Conservation (phyloP, 352 stramenopile genomes). For the Saprolegnia diclina region DNA sequence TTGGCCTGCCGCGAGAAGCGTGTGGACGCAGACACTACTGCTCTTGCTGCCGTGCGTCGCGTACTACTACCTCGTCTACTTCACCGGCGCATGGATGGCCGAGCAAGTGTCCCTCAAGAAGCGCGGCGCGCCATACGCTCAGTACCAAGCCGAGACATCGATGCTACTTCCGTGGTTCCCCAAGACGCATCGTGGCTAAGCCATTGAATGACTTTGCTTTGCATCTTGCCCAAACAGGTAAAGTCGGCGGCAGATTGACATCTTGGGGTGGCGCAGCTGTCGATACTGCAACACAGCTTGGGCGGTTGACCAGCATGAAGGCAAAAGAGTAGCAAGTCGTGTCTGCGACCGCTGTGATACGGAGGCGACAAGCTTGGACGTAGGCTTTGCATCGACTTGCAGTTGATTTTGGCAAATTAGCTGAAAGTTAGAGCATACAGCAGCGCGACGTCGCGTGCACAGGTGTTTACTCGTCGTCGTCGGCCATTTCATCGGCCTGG, state of each 20-base stretch:
- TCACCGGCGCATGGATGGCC: slow-evolving; percentile 24
- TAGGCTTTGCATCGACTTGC: too few relatives aligned
- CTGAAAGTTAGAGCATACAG: too few relatives aligned
- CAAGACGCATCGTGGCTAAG: not conserved
- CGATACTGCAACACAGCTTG: too few relatives aligned
- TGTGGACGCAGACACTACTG: not conserved
- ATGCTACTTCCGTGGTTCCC: slow-evolving; percentile 19
- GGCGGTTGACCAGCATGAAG: too few relatives aligned
- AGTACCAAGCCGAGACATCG: slow-evolving; percentile 25
- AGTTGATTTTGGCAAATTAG: too few relatives aligned
- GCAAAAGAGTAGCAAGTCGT: too few relatives aligned
- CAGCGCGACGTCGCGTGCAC: not conserved
- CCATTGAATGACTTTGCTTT: not conserved
- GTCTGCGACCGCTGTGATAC: too few relatives aligned
- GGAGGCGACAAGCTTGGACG: too few relatives aligned
- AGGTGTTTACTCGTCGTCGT: slow-evolving; percentile 55
- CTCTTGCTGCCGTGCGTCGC: slow-evolving; percentile 12
- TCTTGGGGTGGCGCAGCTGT: not conserved
- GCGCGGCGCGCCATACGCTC: slow-evolving; percentile 8
- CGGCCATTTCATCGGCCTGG: slow-evolving; percentile 83
- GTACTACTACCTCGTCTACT: slow-evolving; percentile 24
- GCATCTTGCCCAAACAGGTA: too few relatives aligned
- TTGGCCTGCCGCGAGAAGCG: not conserved
- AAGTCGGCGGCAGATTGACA: not conserved
- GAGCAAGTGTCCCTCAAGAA: slow-evolving; percentile 27